Base-by-base conservation (phyloP, 2,329 filamentous ascomycete species). In the Chaetomiaceae sp. region DNA sequence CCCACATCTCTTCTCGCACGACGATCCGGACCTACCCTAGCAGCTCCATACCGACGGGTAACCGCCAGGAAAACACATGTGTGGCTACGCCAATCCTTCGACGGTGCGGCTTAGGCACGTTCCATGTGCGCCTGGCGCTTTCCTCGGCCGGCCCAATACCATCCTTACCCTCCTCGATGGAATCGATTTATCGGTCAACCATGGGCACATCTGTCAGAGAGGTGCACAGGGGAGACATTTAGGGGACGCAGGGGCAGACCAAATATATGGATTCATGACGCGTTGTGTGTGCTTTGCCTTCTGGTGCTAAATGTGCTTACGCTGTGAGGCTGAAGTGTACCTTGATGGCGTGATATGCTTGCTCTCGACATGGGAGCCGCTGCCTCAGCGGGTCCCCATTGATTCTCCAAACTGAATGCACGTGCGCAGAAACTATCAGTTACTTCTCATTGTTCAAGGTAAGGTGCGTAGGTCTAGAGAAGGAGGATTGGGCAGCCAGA, bases 131-230 rank as follows among this genome's bases (percentile, higher is more conserved):
- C n/a, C n/a, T 33, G 34, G 37, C 27, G 30, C 32, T n/a, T n/a
- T n/a, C n/a, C n/a, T 20, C 43, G 20, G 15, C 22, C 22, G 22
- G 9, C 9, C 41, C 17, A 45, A 15, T 22, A 37, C 32, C 35
- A 40, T 49, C 22, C 15, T 32, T 49, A 45, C 24, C n/a, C 30
- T 45, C 39, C 17, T 27, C 17, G 36, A 45, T 39, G 37, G 30
- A 11, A 29, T 22, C 24, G 38, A 47, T 19, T 27, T 43, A n/a
- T n/a, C 47, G 27, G 38, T 50, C 45, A 30, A 38, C 44, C 34
- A 45, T 47, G 44, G 49, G 18, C 47, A 51, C 38, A 55, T 57
- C 34, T 52, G 48, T 47, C 37, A 46, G 47, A n/a, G 19, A 46
- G 51, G 44, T 52, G 49, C 49, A 46, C 41, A 47, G 47, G 38